A percentile compares a stretch with the other conserved stretches of the same genome.
Conservation (phyloP, 1,284 basidiomycete species). For the Heimioporus retisporus region DNA sequence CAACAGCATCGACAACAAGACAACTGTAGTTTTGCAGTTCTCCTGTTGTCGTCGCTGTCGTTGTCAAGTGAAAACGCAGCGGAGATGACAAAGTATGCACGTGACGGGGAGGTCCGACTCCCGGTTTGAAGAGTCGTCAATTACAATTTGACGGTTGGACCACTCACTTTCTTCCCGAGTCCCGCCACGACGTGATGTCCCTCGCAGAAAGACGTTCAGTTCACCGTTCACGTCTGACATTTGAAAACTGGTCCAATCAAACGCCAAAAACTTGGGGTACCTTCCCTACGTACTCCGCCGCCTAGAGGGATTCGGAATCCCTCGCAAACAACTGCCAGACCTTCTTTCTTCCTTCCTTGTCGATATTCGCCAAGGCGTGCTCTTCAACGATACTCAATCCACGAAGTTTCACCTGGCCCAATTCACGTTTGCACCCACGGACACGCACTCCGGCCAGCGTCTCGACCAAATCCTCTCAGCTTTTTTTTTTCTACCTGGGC, state of each 20-base stretch:
- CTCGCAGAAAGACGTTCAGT: too few species aligned
- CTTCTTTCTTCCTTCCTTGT: slow-evolving; percentile 44
- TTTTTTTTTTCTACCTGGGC: slow-evolving; percentile 59
- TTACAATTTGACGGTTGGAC: too few species aligned
- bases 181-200: too few species aligned
- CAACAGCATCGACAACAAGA: too few species aligned
- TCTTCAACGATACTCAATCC: slow-evolving; percentile 23
- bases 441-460: slow-evolving; percentile 23
- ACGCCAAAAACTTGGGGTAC: slow-evolving; percentile 42
- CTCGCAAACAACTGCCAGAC: slow-evolving; percentile 33
- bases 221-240: slow-evolving; percentile 16
- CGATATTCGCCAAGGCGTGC: slow-evolving; percentile 39
- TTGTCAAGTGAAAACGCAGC: too few species aligned
- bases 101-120: too few species aligned
- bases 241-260: slow-evolving; percentile 27
- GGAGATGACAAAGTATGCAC: too few species aligned
- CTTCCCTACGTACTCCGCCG: slow-evolving; percentile 40
- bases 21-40: too few species aligned
- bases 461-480: slow-evolving; percentile 47
- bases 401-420: slow-evolving; percentile 40
- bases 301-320: slow-evolving; percentile 50
- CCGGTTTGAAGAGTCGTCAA: too few species aligned
- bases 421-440: slow-evolving; percentile 31
- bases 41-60: too few species aligned
- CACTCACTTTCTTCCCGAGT: too few species aligned